These are phyloP conservation scores for Penicillium italicum DNA, from an alignment of 2,329 filamentous ascomycete species.

Conservation along the genomic window DNA sequence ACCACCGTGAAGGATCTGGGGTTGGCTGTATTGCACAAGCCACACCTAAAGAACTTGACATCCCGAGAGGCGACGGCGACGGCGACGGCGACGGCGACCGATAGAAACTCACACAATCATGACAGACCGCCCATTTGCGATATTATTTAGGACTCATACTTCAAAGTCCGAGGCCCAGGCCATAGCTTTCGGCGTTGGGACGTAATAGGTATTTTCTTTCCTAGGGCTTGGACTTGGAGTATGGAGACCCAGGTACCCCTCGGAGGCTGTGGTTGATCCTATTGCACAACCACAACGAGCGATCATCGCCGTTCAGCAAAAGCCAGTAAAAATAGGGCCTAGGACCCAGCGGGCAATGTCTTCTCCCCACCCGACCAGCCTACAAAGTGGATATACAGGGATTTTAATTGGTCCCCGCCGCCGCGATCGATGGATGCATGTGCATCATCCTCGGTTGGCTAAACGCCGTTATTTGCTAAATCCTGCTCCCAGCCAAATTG, in stretches of 20 bases:
- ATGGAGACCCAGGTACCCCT: conserved; percentile 7
- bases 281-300: conserved; percentile 10
- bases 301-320: conserved; percentile 15
- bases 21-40: conserved; percentile 9
- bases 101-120: background rate
- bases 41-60: background rate
- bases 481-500: background rate
- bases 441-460: conserved; percentile 28
- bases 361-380: conserved; percentile 28
- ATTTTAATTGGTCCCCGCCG: conserved; percentile 28
- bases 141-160: background rate
- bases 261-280: conserved; percentile 10
- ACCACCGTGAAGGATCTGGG: conserved; percentile 25
- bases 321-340: conserved; percentile 16
- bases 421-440: conserved; percentile 19
- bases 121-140: background rate
- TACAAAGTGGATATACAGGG: conserved; percentile 14
- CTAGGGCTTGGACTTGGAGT: background rate
- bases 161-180: background rate
- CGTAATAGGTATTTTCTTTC: conserved; percentile 4
- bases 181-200: background rate
- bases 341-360: conserved; percentile 32
- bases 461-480: conserved; percentile 26
- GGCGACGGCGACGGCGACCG: conserved; percentile 3
- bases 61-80: conserved; percentile 3